Evolutionary conservation across 1,284 basidiomycete genomes (phyloP), one percentile per base, ranked within the genome.

Genomic region (Moniliella sp.): DNA sequence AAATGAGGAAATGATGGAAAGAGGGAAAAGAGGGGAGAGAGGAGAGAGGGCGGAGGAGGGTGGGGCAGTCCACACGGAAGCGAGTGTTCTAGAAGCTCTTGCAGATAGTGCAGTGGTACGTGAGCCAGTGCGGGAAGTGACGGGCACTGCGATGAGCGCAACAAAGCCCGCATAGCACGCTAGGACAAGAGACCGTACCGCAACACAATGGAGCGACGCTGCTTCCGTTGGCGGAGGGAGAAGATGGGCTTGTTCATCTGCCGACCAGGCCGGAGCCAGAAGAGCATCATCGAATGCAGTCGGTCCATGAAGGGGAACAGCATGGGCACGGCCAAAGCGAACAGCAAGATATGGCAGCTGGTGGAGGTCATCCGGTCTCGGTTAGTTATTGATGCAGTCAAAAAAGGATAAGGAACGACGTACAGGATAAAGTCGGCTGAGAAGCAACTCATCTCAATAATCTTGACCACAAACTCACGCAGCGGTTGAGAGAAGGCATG

Each of bases 161-260:
- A n/a, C n/a, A 93, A n/a, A 82, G 44, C 75, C 54, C 35, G 70
- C 71, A 45, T 84, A 70, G 40, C 75, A 69, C 35, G 73, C 42
- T 27, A 81, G 65, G 91, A 97, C 23, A 93, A 67, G 35, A 84
- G 44, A 23, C 78, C 64, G 64, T 84, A 84, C 38, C 78, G 62
- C 37, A 73, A 59, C 35, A 63, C 52, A 27, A 59, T 59, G 33
- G 45, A 48, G 28, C 56, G 41, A 25, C 56, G 43, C 43, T 59
- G 56, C 31, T 48, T 48, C 11, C 56, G 40, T 32, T 57, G 55
- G 12, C 56, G 47, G 57, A n/a, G 42, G 31, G 49, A 53, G 39
- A 82, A 97, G 52, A 97, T 69, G 3, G 88, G 88, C 2, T n/a
- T n/a, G 35, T 51, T 45, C 36, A 50, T 57, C 54, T 81, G 66